These are phyloP conservation scores for Phytophthora multivora DNA, from an alignment of 352 stramenopile genomes.

Conservation along the genomic window DNA sequence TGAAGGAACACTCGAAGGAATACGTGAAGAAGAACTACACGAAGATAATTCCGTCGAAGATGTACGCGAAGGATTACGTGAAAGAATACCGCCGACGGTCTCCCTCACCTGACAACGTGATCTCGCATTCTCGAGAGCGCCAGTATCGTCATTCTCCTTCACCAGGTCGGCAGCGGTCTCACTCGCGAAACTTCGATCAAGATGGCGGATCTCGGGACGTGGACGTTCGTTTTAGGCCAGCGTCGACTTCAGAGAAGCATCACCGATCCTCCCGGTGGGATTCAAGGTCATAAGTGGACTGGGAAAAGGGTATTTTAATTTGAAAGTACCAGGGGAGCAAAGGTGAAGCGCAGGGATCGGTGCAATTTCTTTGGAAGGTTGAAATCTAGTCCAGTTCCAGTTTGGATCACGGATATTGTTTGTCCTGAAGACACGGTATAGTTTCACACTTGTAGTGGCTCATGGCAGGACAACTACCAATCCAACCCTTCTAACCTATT, in stretches of 20 bases:
- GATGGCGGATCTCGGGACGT: conserved; percentile 18
- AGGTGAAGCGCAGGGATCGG: background rate
- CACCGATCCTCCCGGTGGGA: conserved; percentile 39
- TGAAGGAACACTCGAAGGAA: conserved; percentile 10
- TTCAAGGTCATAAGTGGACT: conserved; percentile 25
- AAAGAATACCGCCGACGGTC: conserved; percentile 28
- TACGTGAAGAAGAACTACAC: conserved; percentile 26
- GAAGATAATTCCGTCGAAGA: conserved; percentile 18
- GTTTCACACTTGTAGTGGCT: too few species aligned
- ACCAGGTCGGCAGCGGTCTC: conserved; percentile 23
- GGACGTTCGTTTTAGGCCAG: conserved; percentile 22
- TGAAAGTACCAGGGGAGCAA: background rate
- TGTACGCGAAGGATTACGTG: conserved; percentile 17
- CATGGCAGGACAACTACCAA: too few species aligned
- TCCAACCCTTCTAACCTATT: too few species aligned
- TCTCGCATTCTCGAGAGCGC: conserved; percentile 23
- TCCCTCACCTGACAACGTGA: conserved; percentile 21
- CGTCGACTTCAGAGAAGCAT: conserved; percentile 24
- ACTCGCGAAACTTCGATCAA: conserved; percentile 26
- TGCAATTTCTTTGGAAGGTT: background rate
- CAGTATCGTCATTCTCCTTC: conserved; percentile 27
- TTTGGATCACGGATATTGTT: too few species aligned
- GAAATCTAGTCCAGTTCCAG: too few species aligned
- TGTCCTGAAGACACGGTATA: too few species aligned
- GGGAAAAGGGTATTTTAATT: background rate